Evolutionary conservation across 108 stramenopile genomes (phyloP), one percentile per base, ranked within the genome.

Genomic region (Bacterosira constricta): DNA sequence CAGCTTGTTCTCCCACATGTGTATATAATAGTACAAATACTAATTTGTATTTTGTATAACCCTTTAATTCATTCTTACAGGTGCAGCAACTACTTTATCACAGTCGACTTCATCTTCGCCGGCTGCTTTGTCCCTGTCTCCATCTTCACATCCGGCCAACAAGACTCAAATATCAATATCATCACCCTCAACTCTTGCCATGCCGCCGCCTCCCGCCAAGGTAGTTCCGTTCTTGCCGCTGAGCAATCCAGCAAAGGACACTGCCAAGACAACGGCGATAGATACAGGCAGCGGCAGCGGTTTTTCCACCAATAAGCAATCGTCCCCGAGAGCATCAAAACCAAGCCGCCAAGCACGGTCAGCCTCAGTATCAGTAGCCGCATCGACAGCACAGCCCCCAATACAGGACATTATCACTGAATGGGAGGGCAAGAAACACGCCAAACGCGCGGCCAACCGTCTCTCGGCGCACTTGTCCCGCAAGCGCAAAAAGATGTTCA

Each of bases 401-500:
- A 63, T 63, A 29, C 20, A 52, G 27, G 51, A 52, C 51, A 67
- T 65, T 6, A 74, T 65, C 25, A 27, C 50, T 6, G 64, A 82
- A 44, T 66, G 71, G 42, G 86, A 90, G 21, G 87, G 87, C 60
- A 94, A 91, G 85, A 88, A 89, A 54, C 73, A 79, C 46, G 61
- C 69, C 23, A 94, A 94, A 54, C 82, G 93, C 6, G 93, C 90
- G 13, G 90, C 93, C 42, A 94, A 94, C 65, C 78, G 93, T 25
- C 83, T 87, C n/a, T 96, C 94, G 7, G 96, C 96, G 0, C 96
- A 97, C 61, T 86, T 95, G 5, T 90, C 88, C 63, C 89, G 96
- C 18, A 94, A 94, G 65, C 89, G 96, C 23, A 97, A 97, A 84
- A 97, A 97, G 79, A 87, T 91, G 62, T 91, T 87, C 57, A 90